Conservation (phyloP, 2,329 filamentous ascomycete species). For the Penicillium sp. region DNA sequence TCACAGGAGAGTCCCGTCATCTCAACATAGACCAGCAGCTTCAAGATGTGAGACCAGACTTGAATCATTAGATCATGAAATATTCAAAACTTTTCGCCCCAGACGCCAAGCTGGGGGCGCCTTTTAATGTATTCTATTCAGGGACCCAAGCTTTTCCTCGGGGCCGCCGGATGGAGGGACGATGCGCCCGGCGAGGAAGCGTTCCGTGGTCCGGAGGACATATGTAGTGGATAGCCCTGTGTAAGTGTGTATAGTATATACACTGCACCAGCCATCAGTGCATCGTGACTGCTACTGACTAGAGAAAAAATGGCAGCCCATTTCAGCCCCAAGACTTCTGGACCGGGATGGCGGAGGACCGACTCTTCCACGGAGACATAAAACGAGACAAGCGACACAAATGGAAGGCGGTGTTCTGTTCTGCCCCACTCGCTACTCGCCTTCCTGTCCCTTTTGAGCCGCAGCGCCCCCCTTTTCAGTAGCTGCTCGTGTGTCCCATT, state of each 20-base stretch:
- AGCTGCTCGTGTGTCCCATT: not conserved
- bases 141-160: not conserved
- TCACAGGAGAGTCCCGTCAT: too few species aligned
- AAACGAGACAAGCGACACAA: not conserved
- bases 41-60: not conserved
- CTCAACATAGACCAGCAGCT: not conserved
- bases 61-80: too few species aligned
- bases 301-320: not conserved
- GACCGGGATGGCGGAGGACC: not conserved
- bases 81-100: not conserved
- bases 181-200: not conserved
- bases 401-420: not conserved
- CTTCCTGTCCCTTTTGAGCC: not conserved
- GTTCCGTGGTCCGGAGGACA: not conserved
- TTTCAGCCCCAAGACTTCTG: not conserved
- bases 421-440: not conserved
- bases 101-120: not conserved
- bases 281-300: not conserved
- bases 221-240: not conserved
- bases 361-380: not conserved
- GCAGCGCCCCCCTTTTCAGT: slow-evolving; percentile 1
- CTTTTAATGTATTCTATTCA: not conserved
- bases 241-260: too few species aligned
- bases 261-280: too few species aligned
- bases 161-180: not conserved